Conservation (phyloP, 306 rosid species). For the Elaeagnus macrophylla region DNA sequence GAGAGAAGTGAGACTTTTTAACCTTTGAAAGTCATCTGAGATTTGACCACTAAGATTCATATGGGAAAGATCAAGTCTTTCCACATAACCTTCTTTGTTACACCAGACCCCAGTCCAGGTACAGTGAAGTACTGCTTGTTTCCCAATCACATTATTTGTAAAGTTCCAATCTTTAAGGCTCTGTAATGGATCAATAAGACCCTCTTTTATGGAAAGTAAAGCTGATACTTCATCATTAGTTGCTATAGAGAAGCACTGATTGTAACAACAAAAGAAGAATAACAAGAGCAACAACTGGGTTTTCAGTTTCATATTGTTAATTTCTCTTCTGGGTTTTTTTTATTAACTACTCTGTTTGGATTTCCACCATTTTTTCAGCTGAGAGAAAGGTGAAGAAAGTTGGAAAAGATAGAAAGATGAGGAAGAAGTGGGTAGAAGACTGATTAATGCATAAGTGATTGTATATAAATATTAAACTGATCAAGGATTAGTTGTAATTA, state of each 20-base stretch:
- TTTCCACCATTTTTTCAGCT: conserved; percentile 41
- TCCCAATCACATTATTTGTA: conserved; percentile 21
- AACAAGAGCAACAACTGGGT: conserved; percentile 33
- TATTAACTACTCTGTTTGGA: conserved; percentile 20
- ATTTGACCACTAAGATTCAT: conserved; percentile 77
- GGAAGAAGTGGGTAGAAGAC: conserved; percentile 34
- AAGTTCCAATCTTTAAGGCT: conserved; percentile 55
- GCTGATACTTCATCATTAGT: conserved; percentile 49
- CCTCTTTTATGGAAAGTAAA: conserved; percentile 58
- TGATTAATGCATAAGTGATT: conserved; percentile 21
- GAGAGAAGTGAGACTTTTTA: conserved; percentile 44
- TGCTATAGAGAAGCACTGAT: conserved; percentile 25
- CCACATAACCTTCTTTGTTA: conserved; percentile 50
- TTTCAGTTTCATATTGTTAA: conserved; percentile 30
- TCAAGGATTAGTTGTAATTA: conserved; percentile 22
- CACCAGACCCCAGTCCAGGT: conserved; percentile 68
- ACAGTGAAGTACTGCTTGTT: conserved; percentile 38
- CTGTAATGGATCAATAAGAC: conserved; percentile 56
- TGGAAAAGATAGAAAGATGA: conserved; percentile 21
- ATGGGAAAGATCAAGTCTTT: conserved; percentile 67
- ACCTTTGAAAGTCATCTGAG: conserved; percentile 46
- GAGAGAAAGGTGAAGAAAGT: conserved; percentile 12
- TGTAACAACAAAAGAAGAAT: conserved; percentile 34
- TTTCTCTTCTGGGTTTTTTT: conserved; percentile 23
- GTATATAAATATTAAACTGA: conserved; percentile 25